phyloP scores from a whole-genome alignment of 2,329 filamentous ascomycete genomes.

The Helotiales sp. region DNA sequence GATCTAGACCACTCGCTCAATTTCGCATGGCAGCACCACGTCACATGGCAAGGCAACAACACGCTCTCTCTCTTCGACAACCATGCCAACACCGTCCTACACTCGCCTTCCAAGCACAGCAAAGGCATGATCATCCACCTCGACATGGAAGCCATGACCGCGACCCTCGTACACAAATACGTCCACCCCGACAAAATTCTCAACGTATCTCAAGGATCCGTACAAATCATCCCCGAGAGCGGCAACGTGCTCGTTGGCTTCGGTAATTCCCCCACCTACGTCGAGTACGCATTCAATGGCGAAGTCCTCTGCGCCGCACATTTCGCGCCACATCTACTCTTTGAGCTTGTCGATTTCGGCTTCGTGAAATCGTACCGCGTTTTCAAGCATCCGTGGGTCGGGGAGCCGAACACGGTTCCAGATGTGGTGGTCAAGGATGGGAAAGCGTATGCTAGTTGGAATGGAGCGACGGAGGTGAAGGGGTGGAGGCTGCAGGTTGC shows the following conservation, averaged over 20 bases:
- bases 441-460: conserved; percentile 43
- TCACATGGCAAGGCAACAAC: conserved; percentile 43
- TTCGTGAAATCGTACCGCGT: conserved; percentile 38
- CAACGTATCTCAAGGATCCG: conserved; percentile 50
- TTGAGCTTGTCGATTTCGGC: conserved; percentile 31
- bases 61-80: conserved; percentile 38
- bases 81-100: conserved; percentile 47
- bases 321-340: conserved; percentile 43
- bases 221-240: conserved; percentile 50
- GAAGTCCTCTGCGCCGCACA: conserved; percentile 50
- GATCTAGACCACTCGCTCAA: conserved; percentile 45
- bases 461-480: conserved; percentile 44
- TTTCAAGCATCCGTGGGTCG: conserved; percentile 40
- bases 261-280: conserved; percentile 55
- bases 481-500: conserved; percentile 28
- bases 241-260: conserved; percentile 55
- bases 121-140: conserved; percentile 48
- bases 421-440: conserved; percentile 31
- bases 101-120: conserved; percentile 31
- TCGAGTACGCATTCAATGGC: conserved; percentile 51
- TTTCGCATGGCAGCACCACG: conserved; percentile 57
- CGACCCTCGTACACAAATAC: conserved; percentile 47
- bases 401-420: conserved; percentile 37
- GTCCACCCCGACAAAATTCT: conserved; percentile 46
- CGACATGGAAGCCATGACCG: conserved; percentile 50